These are phyloP conservation scores for Backusella westeae DNA, from an alignment of 192 early-diverging fungal species.

Conservation along the genomic window DNA sequence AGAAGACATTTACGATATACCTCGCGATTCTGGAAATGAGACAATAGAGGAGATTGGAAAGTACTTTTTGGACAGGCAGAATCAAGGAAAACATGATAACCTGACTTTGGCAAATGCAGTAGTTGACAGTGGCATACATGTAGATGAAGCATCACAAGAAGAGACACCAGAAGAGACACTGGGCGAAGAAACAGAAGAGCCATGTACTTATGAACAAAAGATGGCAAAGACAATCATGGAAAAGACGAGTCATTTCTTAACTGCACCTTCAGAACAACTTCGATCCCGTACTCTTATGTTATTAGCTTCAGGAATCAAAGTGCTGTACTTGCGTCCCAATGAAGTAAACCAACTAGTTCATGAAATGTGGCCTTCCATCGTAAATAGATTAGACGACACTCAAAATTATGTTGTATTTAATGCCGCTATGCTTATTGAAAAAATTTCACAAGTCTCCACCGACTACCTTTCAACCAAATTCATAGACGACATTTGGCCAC, in stretches of 20 bases:
- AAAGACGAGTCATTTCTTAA: conserved; percentile 51
- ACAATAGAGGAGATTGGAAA: conserved; percentile 43
- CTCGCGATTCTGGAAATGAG: background rate
- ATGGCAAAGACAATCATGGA: conserved; percentile 43
- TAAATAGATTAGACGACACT: conserved; percentile 35
- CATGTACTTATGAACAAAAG: conserved; percentile 38
- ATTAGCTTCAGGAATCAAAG: conserved; percentile 35
- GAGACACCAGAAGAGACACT: background rate
- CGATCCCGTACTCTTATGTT: conserved; percentile 40
- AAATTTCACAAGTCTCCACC: conserved; percentile 38
- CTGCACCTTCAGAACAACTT: conserved; percentile 44
- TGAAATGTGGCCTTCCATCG: conserved; percentile 47
- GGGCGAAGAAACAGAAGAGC: background rate
- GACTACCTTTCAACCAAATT: conserved; percentile 45
- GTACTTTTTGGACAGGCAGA: conserved; percentile 38
- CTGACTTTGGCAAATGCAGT: background rate
- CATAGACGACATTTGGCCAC: conserved; percentile 46
- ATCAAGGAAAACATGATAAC: conserved; percentile 19
- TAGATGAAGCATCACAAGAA: conserved; percentile 5
- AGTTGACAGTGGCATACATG: background rate
- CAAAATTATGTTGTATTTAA: conserved; percentile 37
- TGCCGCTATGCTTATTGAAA: conserved; percentile 32
- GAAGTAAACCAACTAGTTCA: conserved; percentile 50
- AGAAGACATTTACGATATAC: background rate
- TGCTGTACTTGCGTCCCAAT: conserved; percentile 33